phyloP scores from a whole-genome alignment of 768 basidiomycete genomes.

The Tulasnella calospora region DNA sequence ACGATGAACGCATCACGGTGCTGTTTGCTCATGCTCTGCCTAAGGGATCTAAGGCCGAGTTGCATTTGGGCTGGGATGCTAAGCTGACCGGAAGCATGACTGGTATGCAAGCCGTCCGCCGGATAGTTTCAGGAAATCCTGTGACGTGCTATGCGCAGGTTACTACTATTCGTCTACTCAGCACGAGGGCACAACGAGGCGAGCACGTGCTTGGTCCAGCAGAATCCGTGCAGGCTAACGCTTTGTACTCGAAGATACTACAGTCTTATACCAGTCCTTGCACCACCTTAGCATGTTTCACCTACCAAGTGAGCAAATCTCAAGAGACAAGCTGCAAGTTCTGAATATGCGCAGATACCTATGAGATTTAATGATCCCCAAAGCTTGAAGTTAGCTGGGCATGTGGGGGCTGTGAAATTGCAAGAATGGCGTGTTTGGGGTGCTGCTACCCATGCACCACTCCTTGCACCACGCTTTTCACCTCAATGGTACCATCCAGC shows the following conservation, averaged over 20 bases:
- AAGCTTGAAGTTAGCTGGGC: too few relatives aligned
- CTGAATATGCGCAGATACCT: too few relatives aligned
- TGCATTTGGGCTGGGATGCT: constrained; percentile 64
- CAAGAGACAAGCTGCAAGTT: too few relatives aligned
- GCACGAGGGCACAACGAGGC: constrained; percentile 56
- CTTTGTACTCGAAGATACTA: constrained; percentile 32
- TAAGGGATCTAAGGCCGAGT: constrained; percentile 60
- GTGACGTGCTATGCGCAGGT: constrained; percentile 22
- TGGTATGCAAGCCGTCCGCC: constrained; percentile 41
- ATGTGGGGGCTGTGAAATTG: too few relatives aligned
- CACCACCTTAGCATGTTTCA: too few relatives aligned
- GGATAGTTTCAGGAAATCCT: neutral
- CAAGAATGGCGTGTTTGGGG: too few relatives aligned
- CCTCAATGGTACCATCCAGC: too few relatives aligned
- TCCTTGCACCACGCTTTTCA: too few relatives aligned
- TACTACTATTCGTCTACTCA: constrained; percentile 72
- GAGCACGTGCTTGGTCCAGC: constrained; percentile 23
- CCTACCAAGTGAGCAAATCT: too few relatives aligned
- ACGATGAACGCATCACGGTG: constrained; percentile 65
- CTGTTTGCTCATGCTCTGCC: constrained; percentile 55
- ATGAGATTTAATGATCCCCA: too few relatives aligned
- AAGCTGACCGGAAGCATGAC: constrained; percentile 67
- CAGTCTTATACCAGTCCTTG: too few relatives aligned
- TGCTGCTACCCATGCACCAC: too few relatives aligned
- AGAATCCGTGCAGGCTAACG: neutral